phyloP scores from a whole-genome alignment of 208 protist genomes.

The Trypanosoma brucei region DNA sequence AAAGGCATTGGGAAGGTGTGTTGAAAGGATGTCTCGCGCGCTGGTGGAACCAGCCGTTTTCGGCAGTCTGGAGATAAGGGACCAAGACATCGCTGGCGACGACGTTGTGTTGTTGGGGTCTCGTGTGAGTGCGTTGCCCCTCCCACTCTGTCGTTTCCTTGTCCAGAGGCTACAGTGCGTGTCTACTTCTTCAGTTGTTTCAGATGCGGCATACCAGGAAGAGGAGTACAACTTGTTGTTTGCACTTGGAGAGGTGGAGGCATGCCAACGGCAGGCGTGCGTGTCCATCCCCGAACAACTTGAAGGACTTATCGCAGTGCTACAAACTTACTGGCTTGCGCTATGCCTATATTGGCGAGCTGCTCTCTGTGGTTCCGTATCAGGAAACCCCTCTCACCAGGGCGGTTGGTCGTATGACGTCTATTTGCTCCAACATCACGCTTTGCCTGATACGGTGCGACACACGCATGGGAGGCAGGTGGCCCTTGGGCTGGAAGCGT shows the following conservation, averaged over 20 bases:
- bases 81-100: background rate
- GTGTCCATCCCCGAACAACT: background rate
- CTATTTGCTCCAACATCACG: conserved; percentile 41
- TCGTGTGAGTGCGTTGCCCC: conserved; percentile 1
- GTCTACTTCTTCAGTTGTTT: conserved; percentile 1
- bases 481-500: conserved; percentile 36
- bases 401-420: conserved; percentile 40
- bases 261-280: background rate
- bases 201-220: conserved; percentile 1
- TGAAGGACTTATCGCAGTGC: conserved; percentile 5
- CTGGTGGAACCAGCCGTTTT: background rate
- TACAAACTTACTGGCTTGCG: conserved; percentile 16
- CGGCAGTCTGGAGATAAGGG: background rate
- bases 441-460: conserved; percentile 34
- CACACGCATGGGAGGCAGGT: conserved; percentile 27
- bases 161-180: conserved; percentile 1
- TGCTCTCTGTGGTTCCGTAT: conserved; percentile 1
- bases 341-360: conserved; percentile 12
- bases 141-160: conserved; percentile 17
- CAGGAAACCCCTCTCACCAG: background rate
- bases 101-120: background rate
- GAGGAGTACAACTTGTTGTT: conserved; percentile 13
- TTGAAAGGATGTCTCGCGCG: background rate
- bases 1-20: conserved; percentile 8
- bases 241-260: background rate